phyloP scores from a whole-genome alignment of 345 rosid species.

The Hirschfeldia incana region DNA sequence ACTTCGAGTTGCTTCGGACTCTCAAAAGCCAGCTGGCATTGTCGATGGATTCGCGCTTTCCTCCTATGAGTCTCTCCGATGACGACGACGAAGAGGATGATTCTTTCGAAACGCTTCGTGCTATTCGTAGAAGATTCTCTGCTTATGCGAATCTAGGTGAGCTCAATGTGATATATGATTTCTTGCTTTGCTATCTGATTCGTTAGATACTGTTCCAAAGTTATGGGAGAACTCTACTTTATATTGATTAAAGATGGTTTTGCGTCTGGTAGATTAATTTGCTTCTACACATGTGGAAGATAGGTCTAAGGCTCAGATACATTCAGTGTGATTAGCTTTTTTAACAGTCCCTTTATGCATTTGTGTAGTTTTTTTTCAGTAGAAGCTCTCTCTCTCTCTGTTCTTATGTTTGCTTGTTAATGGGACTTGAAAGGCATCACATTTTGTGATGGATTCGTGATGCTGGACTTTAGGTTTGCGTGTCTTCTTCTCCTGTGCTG shows the following conservation, averaged over 20 bases:
- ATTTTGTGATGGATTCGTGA: not conserved
- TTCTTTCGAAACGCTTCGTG: conserved; percentile 70
- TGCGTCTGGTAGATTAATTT: not conserved
- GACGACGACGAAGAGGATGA: conserved; percentile 49
- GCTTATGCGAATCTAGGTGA: conserved; percentile 54
- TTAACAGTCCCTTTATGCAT: not conserved
- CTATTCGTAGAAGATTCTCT: conserved; percentile 68
- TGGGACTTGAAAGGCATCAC: not conserved
- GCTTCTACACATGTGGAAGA: not conserved
- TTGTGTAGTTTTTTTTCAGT: not conserved
- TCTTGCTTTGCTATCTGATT: not conserved
- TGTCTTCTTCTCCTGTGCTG: not conserved
- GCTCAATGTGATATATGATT: conserved; percentile 8
- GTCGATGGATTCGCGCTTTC: conserved; percentile 39
- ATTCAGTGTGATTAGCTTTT: not conserved
- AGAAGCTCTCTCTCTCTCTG: conserved; percentile 9
- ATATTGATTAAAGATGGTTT: not conserved
- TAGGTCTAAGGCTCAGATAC: not conserved
- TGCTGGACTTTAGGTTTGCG: conserved; percentile 1
- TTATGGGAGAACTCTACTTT: not conserved
- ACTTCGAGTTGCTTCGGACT: conserved; percentile 55
- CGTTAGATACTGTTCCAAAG: not conserved
- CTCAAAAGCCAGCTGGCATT: conserved; percentile 52
- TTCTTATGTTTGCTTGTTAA: not conserved
- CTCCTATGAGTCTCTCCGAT: conserved; percentile 45